Base-by-base conservation (phyloP, 768 basidiomycete genomes). In the Russula ochroleuca region DNA sequence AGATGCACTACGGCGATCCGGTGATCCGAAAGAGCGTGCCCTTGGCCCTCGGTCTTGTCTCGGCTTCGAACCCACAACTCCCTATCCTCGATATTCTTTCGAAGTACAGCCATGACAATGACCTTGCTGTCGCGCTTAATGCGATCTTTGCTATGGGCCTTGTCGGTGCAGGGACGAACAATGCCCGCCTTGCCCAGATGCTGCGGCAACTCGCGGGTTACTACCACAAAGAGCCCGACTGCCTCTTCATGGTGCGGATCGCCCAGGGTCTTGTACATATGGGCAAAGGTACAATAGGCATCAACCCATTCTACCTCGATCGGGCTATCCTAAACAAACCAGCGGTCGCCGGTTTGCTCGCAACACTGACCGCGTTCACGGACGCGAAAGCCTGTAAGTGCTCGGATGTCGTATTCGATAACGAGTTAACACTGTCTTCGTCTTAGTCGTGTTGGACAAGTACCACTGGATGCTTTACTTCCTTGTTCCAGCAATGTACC, bases 381-480 rank as follows among this genome's bases (percentile, higher is more conserved):
- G 94, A 98, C 68, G 86, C 94, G 13, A 93, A 95, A 78, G 81
- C 83, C 62, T 97, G 94, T 98, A 72, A 83, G 92, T 85, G 31
- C 9, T 37, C 9, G 33, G 28, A 9, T 59, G 6, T 41, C 21
- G 21, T 54, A 5, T 40, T 55, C 25, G 11, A 21, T 31, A 37
- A 48, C 8, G 21, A 11, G 13, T n/a, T 49, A n/a, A 64, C 45
- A 14, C 28, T 25, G 19, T 11, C 43, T 55, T 28, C 40, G 25
- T 8, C 21, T 6, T 64, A 97, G 95, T 99, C 73, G 79, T 99
- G 2, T 83, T 98, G 19, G 93, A 95, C 73, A 95, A 88, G 75
- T 89, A 92, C 68, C 97, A 98, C 76, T 99, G 97, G 97, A 97
- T 98, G 94, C 78, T 98, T 61, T 99, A 92, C 79, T 94, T 95